Base-by-base conservation (phyloP, 2,329 filamentous ascomycete genomes). In the Drechslera avenae region DNA sequence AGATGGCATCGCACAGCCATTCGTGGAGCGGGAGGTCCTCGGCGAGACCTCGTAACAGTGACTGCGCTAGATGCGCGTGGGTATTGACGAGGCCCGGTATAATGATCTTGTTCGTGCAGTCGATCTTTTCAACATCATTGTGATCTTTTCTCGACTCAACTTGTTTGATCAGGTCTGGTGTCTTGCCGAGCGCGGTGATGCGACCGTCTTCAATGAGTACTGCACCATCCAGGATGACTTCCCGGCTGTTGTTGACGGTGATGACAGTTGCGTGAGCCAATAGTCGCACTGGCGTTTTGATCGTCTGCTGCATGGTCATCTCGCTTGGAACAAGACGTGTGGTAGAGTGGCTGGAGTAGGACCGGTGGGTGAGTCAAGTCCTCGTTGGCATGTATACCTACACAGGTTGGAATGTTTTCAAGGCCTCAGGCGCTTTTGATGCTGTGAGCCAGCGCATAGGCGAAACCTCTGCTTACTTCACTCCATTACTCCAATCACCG, bases 191-290 rank as follows among this genome's bases (percentile, higher is more conserved):
- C 35, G 73, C 74, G 0, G 64, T 55, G 49, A 83, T 82, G 4
- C 59, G 71, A 26, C 68, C 57, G 23, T 63, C 69, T 5, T 69
- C 49, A 4, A 81, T 71, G 1, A 77, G 68, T 23, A 83, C 68
- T 10, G 74, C 76, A 12, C 80, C 80, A 52, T 81, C 73, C 4
- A 74, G 62, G 47, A 81, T 76, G 41, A 83, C 74, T 30, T 77
- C 73, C 16, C 78, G 72, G 13, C 58, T 55, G 21, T 68, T 40
- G 57, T 82, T 79, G 56, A 83, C 70, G 0, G 80, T 83, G 56
- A 83, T 76, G 50, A 83, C 78, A 2, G 79, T 82, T 7, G 76
- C 79, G 57, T 81, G 69, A 1, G 70, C 74, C 55, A 81, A 80
- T 0, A 83, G 66, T 63, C 50, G 39, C 10, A 31, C 23, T 12